Percentiles rank a stretch among this genome's conserved stretches.
phyloP scores from a whole-genome alignment of 225 moss, liverwort and hornwort species.

The Ulota crispa region DNA sequence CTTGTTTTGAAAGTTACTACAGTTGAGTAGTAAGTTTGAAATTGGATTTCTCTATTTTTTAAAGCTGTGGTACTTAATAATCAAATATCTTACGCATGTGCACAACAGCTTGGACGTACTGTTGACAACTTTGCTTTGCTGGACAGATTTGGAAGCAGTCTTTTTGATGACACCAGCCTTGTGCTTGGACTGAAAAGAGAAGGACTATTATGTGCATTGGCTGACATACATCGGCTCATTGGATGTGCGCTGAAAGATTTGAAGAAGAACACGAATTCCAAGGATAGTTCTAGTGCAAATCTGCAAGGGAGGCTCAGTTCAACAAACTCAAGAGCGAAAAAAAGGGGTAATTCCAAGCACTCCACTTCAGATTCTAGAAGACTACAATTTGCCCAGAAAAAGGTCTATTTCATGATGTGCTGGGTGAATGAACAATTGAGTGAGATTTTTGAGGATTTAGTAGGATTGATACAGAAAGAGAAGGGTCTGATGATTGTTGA shows the following conservation, averaged over 20 bases:
- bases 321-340: conserved; percentile 9
- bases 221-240: conserved; percentile 67
- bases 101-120: background rate
- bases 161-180: conserved; percentile 68
- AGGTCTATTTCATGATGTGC: conserved; percentile 79
- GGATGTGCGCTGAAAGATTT: conserved; percentile 58
- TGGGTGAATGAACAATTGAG: conserved; percentile 72
- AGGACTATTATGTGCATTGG: conserved; percentile 75
- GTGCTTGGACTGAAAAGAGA: conserved; percentile 72
- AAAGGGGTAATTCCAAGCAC: conserved; percentile 10
- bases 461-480: conserved; percentile 46
- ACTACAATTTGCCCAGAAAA: conserved; percentile 65
- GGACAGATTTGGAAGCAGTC: conserved; percentile 67
- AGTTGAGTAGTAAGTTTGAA: background rate
- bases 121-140: conserved; percentile 19
- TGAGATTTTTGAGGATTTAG: conserved; percentile 44
- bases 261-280: conserved; percentile 38
- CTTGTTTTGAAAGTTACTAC: background rate
- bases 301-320: background rate
- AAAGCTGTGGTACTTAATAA: background rate
- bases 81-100: background rate
- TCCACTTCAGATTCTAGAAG: conserved; percentile 48
- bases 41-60: background rate
- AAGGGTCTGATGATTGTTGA: conserved; percentile 52
- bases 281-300: conserved; percentile 7